phyloP scores from a whole-genome alignment of 352 stramenopile species.

The Globisporangium nunn region DNA sequence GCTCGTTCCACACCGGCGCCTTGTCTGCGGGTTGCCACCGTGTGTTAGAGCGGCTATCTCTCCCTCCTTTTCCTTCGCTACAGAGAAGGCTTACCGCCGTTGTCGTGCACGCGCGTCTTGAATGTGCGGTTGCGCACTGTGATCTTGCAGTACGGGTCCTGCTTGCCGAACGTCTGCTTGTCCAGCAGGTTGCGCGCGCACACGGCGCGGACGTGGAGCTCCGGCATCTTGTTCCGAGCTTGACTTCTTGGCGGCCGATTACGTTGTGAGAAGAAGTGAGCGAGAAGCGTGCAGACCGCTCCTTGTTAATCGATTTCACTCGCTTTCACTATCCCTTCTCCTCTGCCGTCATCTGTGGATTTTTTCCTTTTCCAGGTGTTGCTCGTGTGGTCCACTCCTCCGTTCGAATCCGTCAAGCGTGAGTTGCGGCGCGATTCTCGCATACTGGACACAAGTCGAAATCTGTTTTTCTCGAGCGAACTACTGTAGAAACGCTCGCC shows the following conservation, averaged over 20 bases:
- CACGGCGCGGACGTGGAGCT: conserved; percentile 74
- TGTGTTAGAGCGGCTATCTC: no score
- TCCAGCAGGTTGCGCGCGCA: conserved; percentile 74
- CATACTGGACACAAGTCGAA: no score
- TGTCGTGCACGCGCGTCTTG: conserved; percentile 80
- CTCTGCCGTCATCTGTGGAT: no score
- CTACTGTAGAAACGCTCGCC: no score
- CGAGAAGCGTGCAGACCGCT: background rate
- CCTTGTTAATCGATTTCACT: background rate
- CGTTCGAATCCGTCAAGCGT: no score
- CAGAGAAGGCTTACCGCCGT: conserved; percentile 42
- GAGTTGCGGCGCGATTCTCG: no score
- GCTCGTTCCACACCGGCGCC: conserved; percentile 75
- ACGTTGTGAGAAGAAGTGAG: background rate
- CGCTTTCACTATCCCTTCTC: background rate
- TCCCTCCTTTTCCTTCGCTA: no score
- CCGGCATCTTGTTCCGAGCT: conserved; percentile 22
- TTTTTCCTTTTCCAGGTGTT: no score
- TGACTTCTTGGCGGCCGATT: background rate
- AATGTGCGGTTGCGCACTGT: conserved; percentile 48
- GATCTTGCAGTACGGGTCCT: conserved; percentile 80
- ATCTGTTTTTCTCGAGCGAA: no score
- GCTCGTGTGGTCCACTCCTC: no score
- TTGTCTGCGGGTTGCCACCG: conserved; percentile 25
- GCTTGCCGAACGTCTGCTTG: conserved; percentile 82